These are phyloP conservation scores for Paramecium pentaurelia DNA, from an alignment of 73 alveolate species.

Conservation along the genomic window DNA sequence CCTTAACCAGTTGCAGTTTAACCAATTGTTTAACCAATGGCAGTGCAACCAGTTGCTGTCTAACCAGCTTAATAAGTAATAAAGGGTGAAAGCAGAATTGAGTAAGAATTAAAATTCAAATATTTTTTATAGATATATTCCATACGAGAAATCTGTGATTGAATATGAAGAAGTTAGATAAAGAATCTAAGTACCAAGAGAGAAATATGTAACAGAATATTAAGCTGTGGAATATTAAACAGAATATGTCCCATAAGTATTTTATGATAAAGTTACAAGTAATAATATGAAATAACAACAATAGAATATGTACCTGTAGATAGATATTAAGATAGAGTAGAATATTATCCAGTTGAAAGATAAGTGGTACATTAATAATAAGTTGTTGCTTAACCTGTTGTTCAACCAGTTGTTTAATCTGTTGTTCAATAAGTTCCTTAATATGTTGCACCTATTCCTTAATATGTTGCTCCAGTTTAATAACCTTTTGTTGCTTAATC, in stretches of 20 bases:
- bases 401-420: neutral
- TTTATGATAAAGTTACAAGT: slow-evolving; percentile 34
- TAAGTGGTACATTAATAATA: slow-evolving; percentile 35
- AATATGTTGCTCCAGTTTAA: neutral
- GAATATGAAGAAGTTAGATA: slow-evolving; percentile 31
- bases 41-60: slow-evolving; percentile 34
- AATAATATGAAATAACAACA: neutral
- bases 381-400: slow-evolving; percentile 13
- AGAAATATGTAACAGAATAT: slow-evolving; percentile 35
- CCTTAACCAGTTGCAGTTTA: neutral
- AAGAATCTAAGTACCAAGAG: slow-evolving; percentile 42
- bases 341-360: slow-evolving; percentile 59
- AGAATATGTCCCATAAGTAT: slow-evolving; percentile 25
- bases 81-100: slow-evolving; percentile 41
- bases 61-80: neutral
- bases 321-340: slow-evolving; percentile 60
- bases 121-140: neutral
- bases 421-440: neutral
- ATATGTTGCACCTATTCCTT: neutral
- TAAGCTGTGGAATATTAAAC: slow-evolving; percentile 20
- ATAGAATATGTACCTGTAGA: slow-evolving; percentile 59
- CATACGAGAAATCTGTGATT: slow-evolving; percentile 14
- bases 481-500: neutral
- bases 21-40: neutral
- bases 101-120: neutral